Evolutionary conservation across 2,329 filamentous ascomycete genomes (phyloP).

Genomic region (Calonectria honghensis): DNA sequence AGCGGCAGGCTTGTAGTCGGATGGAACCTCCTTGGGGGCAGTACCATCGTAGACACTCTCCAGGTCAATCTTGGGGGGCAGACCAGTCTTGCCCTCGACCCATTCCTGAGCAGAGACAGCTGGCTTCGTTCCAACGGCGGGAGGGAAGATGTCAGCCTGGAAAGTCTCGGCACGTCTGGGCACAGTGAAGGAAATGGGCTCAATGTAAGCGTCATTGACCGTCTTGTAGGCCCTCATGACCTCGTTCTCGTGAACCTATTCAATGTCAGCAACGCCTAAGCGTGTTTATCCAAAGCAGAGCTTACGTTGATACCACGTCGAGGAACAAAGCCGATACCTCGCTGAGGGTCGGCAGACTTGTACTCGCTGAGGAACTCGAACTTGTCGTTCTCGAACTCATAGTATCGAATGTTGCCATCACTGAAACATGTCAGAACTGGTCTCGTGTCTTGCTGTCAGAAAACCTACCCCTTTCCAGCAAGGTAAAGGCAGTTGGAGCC

Average conservation of each 20-base stretch:
- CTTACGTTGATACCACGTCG: slow-evolving; percentile 93
- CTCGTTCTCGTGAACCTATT: slow-evolving; percentile 92
- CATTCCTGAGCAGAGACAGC: slow-evolving; percentile 88
- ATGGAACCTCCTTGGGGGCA: slow-evolving; percentile 84
- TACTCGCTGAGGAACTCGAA: slow-evolving; percentile 98
- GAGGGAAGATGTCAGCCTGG: slow-evolving; percentile 97
- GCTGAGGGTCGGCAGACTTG: slow-evolving; percentile 96
- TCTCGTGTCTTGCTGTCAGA: background rate
- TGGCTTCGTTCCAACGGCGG: slow-evolving; percentile 85
- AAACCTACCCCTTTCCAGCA: slow-evolving; percentile 94
- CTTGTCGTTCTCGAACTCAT: slow-evolving; percentile 98
- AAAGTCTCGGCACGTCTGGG: slow-evolving; percentile 94
- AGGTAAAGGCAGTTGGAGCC: slow-evolving; percentile 96
- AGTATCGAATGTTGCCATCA: slow-evolving; percentile 99
- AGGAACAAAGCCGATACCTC: slow-evolving; percentile 94
- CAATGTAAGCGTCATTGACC: slow-evolving; percentile 93
- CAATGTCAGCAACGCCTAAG: slow-evolving; percentile 46
- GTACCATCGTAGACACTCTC: slow-evolving; percentile 93
- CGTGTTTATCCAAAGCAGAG: slow-evolving; percentile 41
- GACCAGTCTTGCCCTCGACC: slow-evolving; percentile 87
- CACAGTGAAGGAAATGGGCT: slow-evolving; percentile 98
- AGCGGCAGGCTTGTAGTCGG: slow-evolving; percentile 78
- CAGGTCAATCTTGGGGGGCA: slow-evolving; percentile 94
- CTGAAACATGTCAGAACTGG: slow-evolving; percentile 65
- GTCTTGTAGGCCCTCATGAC: slow-evolving; percentile 98